Evolutionary conservation across 1,284 basidiomycete species (phyloP).

Genomic region (Cutaneotrichosporon sp.): DNA sequence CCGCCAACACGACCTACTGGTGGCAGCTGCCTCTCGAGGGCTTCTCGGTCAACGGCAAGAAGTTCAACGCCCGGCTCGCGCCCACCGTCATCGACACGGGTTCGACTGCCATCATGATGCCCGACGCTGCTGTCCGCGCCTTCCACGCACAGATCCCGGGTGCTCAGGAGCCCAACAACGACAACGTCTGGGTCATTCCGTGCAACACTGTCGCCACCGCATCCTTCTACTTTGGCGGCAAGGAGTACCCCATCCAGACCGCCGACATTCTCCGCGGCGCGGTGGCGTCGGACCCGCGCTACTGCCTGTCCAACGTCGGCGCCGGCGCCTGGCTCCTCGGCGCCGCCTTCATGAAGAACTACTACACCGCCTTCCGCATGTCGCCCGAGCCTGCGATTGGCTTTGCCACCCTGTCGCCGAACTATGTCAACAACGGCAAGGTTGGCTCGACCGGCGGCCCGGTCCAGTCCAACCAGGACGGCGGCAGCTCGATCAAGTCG

Average conservation of each 20-base stretch:
- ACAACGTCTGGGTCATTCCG: slow-evolving; percentile 59
- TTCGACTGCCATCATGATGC: slow-evolving; percentile 13
- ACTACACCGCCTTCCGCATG: slow-evolving; percentile 16
- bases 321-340: slow-evolving; percentile 29
- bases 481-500: background rate
- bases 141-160: slow-evolving; percentile 13
- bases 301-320: background rate
- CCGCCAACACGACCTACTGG: slow-evolving; percentile 48
- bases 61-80: slow-evolving; percentile 4
- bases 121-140: background rate
- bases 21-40: slow-evolving; percentile 57
- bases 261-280: slow-evolving; percentile 57
- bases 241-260: slow-evolving; percentile 5
- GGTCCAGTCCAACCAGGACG: background rate
- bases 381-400: slow-evolving; percentile 14
- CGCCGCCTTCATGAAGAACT: slow-evolving; percentile 21
- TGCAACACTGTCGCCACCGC: slow-evolving; percentile 71
- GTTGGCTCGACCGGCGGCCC: background rate
- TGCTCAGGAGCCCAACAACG: background rate
- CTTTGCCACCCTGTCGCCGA: slow-evolving; percentile 22
- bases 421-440: slow-evolving; percentile 4
- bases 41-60: slow-evolving; percentile 51
- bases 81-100: slow-evolving; percentile 15
- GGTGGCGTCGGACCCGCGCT: background rate
- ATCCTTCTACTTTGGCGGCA: slow-evolving; percentile 63